Evolutionary conservation across 768 basidiomycete genomes (phyloP).

Genomic region (Trichaptum fuscoviolaceum): DNA sequence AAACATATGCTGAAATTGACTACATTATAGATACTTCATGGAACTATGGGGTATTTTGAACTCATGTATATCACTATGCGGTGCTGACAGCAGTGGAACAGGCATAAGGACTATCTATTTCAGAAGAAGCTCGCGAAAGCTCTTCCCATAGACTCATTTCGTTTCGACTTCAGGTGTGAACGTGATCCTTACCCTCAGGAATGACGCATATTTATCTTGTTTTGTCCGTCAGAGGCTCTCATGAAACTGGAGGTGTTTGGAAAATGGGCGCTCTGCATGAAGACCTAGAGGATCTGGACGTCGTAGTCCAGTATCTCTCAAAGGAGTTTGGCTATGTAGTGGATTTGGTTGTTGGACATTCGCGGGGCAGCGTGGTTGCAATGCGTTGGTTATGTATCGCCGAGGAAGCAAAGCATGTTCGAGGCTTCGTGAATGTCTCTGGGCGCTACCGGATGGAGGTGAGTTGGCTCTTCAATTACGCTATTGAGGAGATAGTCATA

Average conservation of each 20-base stretch:
- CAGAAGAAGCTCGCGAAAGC: slow-evolving; percentile 62
- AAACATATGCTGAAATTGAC: slow-evolving; percentile 13
- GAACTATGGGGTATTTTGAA: slow-evolving; percentile 63
- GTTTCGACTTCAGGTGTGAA: slow-evolving; percentile 80
- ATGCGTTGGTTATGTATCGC: slow-evolving; percentile 66
- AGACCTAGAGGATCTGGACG: slow-evolving; percentile 61
- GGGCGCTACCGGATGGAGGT: slow-evolving; percentile 79
- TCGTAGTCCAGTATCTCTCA: slow-evolving; percentile 60
- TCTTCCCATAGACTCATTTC: slow-evolving; percentile 73
- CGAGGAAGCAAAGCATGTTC: slow-evolving; percentile 48
- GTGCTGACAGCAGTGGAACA: slow-evolving; percentile 23
- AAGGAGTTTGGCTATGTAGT: slow-evolving; percentile 57
- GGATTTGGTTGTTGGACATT: slow-evolving; percentile 72
- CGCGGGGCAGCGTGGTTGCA: slow-evolving; percentile 64
- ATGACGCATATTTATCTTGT: slow-evolving; percentile 1
- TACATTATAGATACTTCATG: slow-evolving; percentile 63
- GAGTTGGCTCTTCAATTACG: slow-evolving; percentile 23
- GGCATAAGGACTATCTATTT: slow-evolving; percentile 84
- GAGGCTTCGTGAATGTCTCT: slow-evolving; percentile 67
- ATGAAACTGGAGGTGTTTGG: slow-evolving; percentile 70
- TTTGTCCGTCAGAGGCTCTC: slow-evolving; percentile 54
- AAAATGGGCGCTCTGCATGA: slow-evolving; percentile 51
- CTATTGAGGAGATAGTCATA: background rate
- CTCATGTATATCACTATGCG: background rate
- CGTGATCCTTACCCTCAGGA: background rate